Evolutionary conservation across 2,329 filamentous ascomycete genomes (phyloP), one percentile per base, ranked within the genome.

Genomic region (Ambrosiella cleistominuta): DNA sequence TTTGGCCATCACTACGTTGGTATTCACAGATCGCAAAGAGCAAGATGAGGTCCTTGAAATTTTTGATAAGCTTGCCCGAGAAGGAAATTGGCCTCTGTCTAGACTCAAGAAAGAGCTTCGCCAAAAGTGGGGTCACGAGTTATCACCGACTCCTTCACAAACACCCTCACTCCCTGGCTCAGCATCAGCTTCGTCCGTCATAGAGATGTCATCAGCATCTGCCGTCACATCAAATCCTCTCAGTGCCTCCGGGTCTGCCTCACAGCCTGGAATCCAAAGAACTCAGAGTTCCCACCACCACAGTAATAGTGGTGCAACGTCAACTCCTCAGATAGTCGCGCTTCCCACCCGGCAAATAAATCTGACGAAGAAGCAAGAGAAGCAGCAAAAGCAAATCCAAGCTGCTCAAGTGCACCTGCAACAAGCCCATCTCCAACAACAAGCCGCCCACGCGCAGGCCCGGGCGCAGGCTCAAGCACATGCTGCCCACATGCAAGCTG

Each of bases 41-140:
- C 89, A 94, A 70, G 80, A 86, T 65, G 89, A 96, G 68, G 85
- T 89, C 0, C 72, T 95, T 7, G 68, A 76, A 2, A 88, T 95
- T 35, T 78, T 97, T 45, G 81, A 85, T 51, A 81, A 79, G 63
- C 88, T 95, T 62, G 78, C 81, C 56, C 78, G 78, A 60, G 82
- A 88, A 63, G 89, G 86, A 0, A 87, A 88, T 12, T 94, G 88
- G 87, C 79, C 80, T 42, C 78, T 91, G 4, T 80, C 77, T 1
- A 82, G 82, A 60, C 74, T 93, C n/a, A 79, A 85, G 64, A 75
- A 77, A 45, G 83, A 88, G 60, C 76, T 96, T 40, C 86, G 82
- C 66, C 76, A 79, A 62, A 79, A 78, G 61, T 96, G 90, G 90
- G 83, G 83, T 6, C 91, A 86, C 84, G 75, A 77, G 27, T 27